These are phyloP conservation scores for Areca catechu DNA, from an alignment of 176 grass and related monocot species.

Conservation along the genomic window DNA sequence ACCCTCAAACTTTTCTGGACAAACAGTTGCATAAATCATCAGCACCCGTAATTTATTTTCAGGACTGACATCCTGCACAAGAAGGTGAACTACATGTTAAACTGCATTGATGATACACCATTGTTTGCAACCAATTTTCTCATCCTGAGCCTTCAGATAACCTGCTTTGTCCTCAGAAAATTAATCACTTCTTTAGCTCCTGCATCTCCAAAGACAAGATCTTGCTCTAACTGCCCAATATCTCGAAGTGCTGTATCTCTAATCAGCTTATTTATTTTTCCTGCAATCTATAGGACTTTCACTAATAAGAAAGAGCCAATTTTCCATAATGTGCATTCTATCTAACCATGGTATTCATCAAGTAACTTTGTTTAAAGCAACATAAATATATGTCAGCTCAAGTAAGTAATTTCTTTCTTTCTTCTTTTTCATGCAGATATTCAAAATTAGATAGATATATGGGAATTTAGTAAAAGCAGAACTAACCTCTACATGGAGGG, in stretches of 20 bases:
- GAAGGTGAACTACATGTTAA: conserved; percentile 21
- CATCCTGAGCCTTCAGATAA: conserved; percentile 16
- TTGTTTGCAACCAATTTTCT: neutral
- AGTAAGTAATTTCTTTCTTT: too few relatives aligned
- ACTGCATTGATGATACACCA: conserved; percentile 1
- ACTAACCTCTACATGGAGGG: conserved; percentile 86
- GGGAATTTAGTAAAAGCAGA: too few relatives aligned
- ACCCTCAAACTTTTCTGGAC: conserved; percentile 96
- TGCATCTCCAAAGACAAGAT: conserved; percentile 95
- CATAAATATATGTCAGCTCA: too few relatives aligned
- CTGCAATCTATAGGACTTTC: conserved; percentile 72
- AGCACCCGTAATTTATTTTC: conserved; percentile 94
- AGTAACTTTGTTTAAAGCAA: too few relatives aligned
- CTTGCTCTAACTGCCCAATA: conserved; percentile 85
- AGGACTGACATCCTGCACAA: conserved; percentile 62
- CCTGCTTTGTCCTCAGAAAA: conserved; percentile 80
- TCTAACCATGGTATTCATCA: too few relatives aligned
- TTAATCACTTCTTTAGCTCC: conserved; percentile 91
- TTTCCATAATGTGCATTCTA: too few relatives aligned
- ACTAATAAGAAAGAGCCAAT: conserved; percentile 14
- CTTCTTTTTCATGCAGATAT: too few relatives aligned
- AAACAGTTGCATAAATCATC: conserved; percentile 74
- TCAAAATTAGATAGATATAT: too few relatives aligned
- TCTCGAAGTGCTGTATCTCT: conserved; percentile 64
- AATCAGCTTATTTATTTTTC: conserved; percentile 72